Conservation (phyloP, 768 basidiomycete genomes). For the Macrolepiota dolichaula region DNA sequence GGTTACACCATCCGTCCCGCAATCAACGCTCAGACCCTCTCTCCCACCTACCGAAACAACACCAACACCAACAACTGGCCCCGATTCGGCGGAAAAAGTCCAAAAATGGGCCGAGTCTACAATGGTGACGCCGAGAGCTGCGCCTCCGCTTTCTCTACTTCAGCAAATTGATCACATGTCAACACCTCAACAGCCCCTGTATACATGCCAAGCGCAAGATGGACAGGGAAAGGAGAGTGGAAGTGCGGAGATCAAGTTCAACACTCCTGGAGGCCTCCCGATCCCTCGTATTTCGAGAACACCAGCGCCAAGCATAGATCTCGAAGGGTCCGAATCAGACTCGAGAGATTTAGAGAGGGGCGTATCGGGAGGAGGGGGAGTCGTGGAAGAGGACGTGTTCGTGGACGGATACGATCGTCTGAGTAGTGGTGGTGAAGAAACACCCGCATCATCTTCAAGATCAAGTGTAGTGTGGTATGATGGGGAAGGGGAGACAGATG, state of each 20-base stretch:
- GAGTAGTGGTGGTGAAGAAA: background rate
- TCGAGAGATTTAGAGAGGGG: slow-evolving; percentile 8
- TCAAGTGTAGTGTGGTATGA: background rate
- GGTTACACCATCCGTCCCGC: background rate
- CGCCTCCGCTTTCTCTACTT: background rate
- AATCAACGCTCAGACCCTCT: background rate
- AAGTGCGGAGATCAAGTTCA: background rate
- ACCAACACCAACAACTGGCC: background rate
- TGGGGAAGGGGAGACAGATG: background rate
- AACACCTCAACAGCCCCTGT: background rate
- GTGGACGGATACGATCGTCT: background rate
- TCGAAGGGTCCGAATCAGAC: background rate
- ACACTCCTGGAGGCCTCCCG: slow-evolving; percentile 37
- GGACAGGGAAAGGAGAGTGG: background rate
- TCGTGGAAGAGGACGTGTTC: background rate
- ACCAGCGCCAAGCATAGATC: background rate
- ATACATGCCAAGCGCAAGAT: background rate
- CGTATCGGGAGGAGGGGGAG: background rate
- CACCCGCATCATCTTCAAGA: background rate
- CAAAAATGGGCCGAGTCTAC: background rate
- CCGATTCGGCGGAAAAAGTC: background rate
- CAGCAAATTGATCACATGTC: background rate
- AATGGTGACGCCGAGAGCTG: background rate
- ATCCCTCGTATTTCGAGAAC: slow-evolving; percentile 55
- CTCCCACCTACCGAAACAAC: background rate